phyloP scores from a whole-genome alignment of 1,139 yeast species.

The Sugiyamaella novakii region DNA sequence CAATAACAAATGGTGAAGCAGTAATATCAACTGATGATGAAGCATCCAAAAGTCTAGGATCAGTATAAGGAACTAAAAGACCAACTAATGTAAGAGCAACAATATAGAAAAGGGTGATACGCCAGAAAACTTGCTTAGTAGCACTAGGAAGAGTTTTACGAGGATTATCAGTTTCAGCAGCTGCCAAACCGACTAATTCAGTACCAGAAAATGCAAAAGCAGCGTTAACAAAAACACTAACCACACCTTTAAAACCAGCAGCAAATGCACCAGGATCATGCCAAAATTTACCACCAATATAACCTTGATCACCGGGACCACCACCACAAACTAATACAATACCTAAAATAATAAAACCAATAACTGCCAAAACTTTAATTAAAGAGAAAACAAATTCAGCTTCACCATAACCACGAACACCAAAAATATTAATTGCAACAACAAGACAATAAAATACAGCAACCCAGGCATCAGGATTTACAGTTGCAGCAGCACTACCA shows the following conservation, averaged over 20 bases:
- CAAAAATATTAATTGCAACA: slow-evolving; percentile 59
- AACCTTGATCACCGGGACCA: slow-evolving; percentile 63
- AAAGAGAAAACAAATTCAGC: slow-evolving; percentile 64
- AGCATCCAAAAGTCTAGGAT: slow-evolving; percentile 46
- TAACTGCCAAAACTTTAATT: slow-evolving; percentile 60
- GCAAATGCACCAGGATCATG: slow-evolving; percentile 63
- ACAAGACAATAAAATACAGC: slow-evolving; percentile 62
- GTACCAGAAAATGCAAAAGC: slow-evolving; percentile 88
- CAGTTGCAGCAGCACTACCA: slow-evolving; percentile 58
- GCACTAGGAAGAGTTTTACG: slow-evolving; percentile 67
- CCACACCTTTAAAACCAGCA: slow-evolving; percentile 75
- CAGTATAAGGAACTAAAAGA: slow-evolving; percentile 62
- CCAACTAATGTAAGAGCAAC: slow-evolving; percentile 62
- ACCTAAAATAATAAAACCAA: slow-evolving; percentile 65
- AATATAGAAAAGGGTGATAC: slow-evolving; percentile 65
- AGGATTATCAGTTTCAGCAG: slow-evolving; percentile 81
- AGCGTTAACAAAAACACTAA: slow-evolving; percentile 77
- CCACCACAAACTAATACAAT: slow-evolving; percentile 66
- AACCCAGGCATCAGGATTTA: slow-evolving; percentile 69
- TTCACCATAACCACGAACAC: slow-evolving; percentile 72
- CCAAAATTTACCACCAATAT: slow-evolving; percentile 66
- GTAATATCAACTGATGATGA: slow-evolving; percentile 52
- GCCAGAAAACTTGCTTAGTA: slow-evolving; percentile 71
- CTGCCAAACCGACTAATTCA: slow-evolving; percentile 80
- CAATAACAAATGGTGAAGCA: slow-evolving; percentile 76